These are phyloP conservation scores for Colletotrichum salicis DNA, from an alignment of 2,329 filamentous ascomycete genomes.

Conservation along the genomic window DNA sequence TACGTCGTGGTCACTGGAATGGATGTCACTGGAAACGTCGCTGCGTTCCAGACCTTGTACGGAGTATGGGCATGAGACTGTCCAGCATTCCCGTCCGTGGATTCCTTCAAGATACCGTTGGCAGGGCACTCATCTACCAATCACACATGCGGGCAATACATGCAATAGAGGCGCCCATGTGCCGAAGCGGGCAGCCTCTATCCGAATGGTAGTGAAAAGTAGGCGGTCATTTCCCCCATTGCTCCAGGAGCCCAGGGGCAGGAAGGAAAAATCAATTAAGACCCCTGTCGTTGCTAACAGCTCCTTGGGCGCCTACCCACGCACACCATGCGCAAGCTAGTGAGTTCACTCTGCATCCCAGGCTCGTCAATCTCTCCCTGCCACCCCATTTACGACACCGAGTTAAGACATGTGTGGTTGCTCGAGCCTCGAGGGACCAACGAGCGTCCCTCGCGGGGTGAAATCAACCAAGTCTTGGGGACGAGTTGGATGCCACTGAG, in stretches of 20 bases:
- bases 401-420: not conserved
- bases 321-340: not conserved
- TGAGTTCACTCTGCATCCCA: too few species aligned
- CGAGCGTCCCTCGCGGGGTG: too few species aligned
- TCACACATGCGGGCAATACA: not conserved
- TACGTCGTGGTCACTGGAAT: not conserved
- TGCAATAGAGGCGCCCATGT: not conserved
- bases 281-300: slow-evolving; percentile 7
- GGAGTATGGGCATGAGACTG: not conserved
- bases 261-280: slow-evolving; percentile 9
- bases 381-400: not conserved
- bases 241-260: not conserved
- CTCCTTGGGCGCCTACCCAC: not conserved
- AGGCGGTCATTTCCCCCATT: not conserved
- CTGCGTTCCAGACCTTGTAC: not conserved
- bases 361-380: not conserved
- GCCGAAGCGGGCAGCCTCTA: slow-evolving; percentile 2
- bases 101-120: not conserved
- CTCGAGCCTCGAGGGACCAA: too few species aligned
- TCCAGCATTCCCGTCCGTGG: not conserved
- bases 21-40: not conserved
- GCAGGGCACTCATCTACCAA: not conserved
- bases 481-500: not conserved
- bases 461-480: not conserved
- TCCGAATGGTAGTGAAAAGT: not conserved